Evolutionary conservation across 192 early-diverging fungal genomes (phyloP), one percentile per base, ranked within the genome.

Genomic region (Coemansia sp.): DNA sequence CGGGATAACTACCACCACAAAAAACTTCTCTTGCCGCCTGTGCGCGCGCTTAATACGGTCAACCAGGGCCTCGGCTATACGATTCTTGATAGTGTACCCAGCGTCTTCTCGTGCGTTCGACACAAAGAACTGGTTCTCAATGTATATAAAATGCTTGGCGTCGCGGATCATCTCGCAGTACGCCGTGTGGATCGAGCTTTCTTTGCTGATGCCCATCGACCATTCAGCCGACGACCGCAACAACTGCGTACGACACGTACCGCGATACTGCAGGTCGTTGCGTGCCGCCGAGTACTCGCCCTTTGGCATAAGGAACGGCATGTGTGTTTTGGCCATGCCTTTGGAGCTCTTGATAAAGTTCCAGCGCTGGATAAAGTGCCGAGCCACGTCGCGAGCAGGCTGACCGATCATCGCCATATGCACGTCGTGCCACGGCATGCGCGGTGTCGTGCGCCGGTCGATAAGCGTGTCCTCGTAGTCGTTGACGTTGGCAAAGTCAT

Each of bases 391-490:
- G 13, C 87, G 83, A 23, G 90, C 91, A 4, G 93, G 88, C 64
- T 77, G 84, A 47, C 92, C 93, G 6, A 90, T 80, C 67, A 94
- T 85, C 49, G 85, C 90, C 65, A 92, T 83, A 14, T 87, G 86
- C 27, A 94, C 81, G 55, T 94, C 93, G 69, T 94, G 93, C 93
- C 93, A 94, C 19, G 93, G 92, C 93, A 93, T 92, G 62, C 92
- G 85, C 12, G 89, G 71, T 13, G 77, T 75, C 32, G 66, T 71
- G 59, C 76, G 67, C 22, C 85, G 78, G 51, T 82, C 68, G 18
- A 88, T 82, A 41, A 84, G 58, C 22, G 76, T 79, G 37, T 78
- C 71, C 54, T 73, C 69, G 54, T 73, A 74, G 55, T 82, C 74
- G 66, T 83, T 81, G 43, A 88, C 78, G 56, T 84, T 74, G 62